Percentiles rank a stretch among this genome's conserved stretches.
These are phyloP conservation scores for Hygrocybe punicea DNA, from an alignment of 768 basidiomycete species.

Conservation along the genomic window DNA sequence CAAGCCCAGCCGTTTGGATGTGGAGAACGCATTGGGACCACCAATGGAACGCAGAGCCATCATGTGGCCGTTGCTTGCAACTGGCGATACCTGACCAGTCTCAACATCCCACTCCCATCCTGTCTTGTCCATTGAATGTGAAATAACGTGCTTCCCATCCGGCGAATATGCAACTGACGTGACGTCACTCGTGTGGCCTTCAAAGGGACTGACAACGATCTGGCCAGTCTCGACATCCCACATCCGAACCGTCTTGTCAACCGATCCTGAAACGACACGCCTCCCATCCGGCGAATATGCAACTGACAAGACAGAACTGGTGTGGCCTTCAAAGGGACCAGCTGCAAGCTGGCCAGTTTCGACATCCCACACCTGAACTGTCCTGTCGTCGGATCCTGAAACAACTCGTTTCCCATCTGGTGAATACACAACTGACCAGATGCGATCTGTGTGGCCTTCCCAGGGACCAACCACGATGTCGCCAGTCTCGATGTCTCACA, in stretches of 20 bases:
- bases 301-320: no score
- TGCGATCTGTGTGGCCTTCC: neutral
- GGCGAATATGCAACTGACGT: no score
- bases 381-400: slow-evolving; percentile 12
- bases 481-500: slow-evolving; percentile 14
- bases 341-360: slow-evolving; percentile 23
- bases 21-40: neutral
- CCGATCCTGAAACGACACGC: no score
- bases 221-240: no score
- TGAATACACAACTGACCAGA: neutral
- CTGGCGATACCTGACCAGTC: no score
- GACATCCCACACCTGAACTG: slow-evolving; percentile 20
- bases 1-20: slow-evolving; percentile 2
- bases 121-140: no score
- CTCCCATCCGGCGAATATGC: no score
- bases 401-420: no score
- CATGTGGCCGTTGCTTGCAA: slow-evolving; percentile 12
- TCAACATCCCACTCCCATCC: slow-evolving; percentile 16
- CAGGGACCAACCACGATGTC: neutral
- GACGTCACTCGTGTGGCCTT: no score
- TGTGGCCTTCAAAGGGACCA: no score
- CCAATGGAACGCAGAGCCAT: neutral
- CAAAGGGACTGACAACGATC: neutral
- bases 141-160: no score
- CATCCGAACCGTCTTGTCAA: no score